Percentiles rank a stretch among this genome's conserved stretches.
phyloP scores from a whole-genome alignment of 2,329 filamentous ascomycete genomes.

The Trichoderma sp. region DNA sequence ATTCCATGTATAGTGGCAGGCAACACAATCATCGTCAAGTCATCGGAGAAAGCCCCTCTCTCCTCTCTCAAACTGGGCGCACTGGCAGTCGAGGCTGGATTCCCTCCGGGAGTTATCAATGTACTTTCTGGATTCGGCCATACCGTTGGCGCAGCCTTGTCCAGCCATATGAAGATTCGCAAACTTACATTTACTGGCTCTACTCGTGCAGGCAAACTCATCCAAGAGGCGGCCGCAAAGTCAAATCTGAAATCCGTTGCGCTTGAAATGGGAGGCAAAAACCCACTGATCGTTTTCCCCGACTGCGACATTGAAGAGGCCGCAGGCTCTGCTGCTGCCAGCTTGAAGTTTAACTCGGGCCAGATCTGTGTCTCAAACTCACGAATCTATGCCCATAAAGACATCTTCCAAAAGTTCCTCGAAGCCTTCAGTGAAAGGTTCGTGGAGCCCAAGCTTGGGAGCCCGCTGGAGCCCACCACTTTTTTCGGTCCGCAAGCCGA shows the following conservation, averaged over 20 bases:
- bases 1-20: background rate
- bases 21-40: background rate
- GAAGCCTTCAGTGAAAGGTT: background rate
- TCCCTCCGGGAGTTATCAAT: constrained; percentile 69
- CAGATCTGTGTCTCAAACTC: background rate
- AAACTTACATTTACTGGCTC: constrained; percentile 76
- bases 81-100: background rate
- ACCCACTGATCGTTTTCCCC: background rate
- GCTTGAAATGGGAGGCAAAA: background rate
- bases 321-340: background rate
- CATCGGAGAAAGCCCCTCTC: background rate
- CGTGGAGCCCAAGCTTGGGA: background rate
- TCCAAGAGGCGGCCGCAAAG: constrained; percentile 54
- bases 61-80: background rate
- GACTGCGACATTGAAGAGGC: background rate
- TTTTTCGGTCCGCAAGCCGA: background rate
- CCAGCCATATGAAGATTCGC: constrained; percentile 61
- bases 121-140: constrained; percentile 66
- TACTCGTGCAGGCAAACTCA: constrained; percentile 62
- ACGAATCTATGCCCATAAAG: background rate
- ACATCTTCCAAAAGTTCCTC: background rate
- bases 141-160: constrained; percentile 64
- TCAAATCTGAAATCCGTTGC: background rate
- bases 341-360: background rate
- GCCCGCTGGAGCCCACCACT: background rate